These are phyloP conservation scores for Fusarium humuli DNA, from an alignment of 2,329 filamentous ascomycete genomes.

Conservation along the genomic window DNA sequence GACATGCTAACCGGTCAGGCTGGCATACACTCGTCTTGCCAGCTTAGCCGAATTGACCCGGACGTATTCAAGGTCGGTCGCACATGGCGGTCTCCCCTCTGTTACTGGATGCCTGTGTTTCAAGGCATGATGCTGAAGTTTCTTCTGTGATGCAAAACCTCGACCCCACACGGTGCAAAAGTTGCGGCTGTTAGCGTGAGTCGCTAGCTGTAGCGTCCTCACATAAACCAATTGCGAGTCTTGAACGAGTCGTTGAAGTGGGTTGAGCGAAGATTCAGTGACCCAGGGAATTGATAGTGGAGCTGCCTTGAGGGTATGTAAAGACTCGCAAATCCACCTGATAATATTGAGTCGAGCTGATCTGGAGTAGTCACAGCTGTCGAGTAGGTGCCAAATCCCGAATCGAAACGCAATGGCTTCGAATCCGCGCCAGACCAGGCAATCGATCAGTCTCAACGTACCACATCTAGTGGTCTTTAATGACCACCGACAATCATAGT, in stretches of 20 bases:
- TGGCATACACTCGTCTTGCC: constrained; percentile 40
- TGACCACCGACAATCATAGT: neutral
- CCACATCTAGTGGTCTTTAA: neutral
- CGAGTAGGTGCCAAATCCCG: constrained; percentile 24
- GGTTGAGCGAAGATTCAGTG: constrained; percentile 36
- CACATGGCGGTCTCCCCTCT: constrained; percentile 32
- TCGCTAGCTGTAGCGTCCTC: constrained; percentile 33
- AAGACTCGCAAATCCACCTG: constrained; percentile 44
- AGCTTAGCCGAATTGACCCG: constrained; percentile 48
- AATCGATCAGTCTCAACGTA: neutral
- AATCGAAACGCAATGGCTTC: constrained; percentile 13
- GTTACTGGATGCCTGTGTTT: constrained; percentile 43
- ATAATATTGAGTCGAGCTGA: constrained; percentile 10
- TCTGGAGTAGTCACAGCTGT: constrained; percentile 28
- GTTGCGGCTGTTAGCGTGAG: constrained; percentile 41
- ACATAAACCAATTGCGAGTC: constrained; percentile 38
- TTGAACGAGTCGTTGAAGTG: constrained; percentile 33
- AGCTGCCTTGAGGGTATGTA: constrained; percentile 46
- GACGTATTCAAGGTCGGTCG: constrained; percentile 7
- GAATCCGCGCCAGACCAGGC: neutral
- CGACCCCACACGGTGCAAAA: constrained; percentile 52
- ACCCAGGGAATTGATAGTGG: constrained; percentile 41
- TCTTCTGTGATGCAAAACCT: constrained; percentile 12
- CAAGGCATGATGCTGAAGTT: constrained; percentile 45
- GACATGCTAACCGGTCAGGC: constrained; percentile 42